Base-by-base conservation (phyloP, 495 filamentous ascomycete species). In the Penicillium riverlandense region DNA sequence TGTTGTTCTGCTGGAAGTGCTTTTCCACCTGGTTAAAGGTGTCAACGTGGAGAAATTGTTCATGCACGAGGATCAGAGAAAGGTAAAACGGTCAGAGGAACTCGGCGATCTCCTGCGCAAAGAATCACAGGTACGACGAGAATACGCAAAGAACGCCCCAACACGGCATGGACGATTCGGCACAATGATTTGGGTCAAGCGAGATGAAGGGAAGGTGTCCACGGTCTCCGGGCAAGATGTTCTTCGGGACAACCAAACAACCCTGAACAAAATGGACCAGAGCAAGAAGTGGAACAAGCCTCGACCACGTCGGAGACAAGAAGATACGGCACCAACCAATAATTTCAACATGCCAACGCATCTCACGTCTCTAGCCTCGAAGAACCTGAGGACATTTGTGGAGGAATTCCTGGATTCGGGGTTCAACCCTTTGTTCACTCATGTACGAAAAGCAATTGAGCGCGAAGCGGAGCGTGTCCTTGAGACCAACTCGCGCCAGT, bases 171-270 rank as follows among this genome's bases (percentile, higher is more conserved):
- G 90, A 49, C 76, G 94, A 41, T 99, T 96, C 58, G 94, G 94
- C 1, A 95, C 90, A 11, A 96, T 96, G 84, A 83, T 95, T 13
- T 97, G 94, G 92, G 81, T 99, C 34, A 88, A 96, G 66, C 75
- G 88, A 40, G 85, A 86, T 43, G 86, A 92, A 57, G 71, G 75
- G 7, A 87, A 85, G 52, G 71, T 91, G 37, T 82, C 86, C 6
- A 91, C 90, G 0, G 80, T 99, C 2, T 87, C 88, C 2, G 94
- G 94, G 8, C 94, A 97, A 59, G 80, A 85, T 50, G 81, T 83
- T 11, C 74, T 97, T 41, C 76, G 82, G 15, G 81, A 91, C 48
- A 73, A 76, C n/a, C 78, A 86, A 40, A 71, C 76, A 8, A 83
- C 80, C n/a, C 69, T 90, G 37, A 66, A 76, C 22, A 90, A 95